Base-by-base conservation (phyloP, 306 rosid species). In the Astragalus glycyphyllos region DNA sequence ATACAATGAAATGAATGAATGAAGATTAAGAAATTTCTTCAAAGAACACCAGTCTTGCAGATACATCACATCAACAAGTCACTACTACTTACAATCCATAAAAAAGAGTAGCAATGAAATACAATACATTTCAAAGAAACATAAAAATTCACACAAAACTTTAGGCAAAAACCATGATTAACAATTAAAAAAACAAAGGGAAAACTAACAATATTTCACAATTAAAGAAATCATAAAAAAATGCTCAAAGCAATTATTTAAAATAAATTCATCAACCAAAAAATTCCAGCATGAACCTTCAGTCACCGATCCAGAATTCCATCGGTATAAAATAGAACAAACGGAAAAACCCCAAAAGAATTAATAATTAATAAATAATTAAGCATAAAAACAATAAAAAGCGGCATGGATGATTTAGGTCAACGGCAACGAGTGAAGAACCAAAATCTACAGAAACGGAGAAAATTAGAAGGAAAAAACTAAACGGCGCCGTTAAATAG, bases 381-480 rank as follows among this genome's bases (percentile, higher is more conserved):
- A n/a, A n/a, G n/a, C n/a, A n/a, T 20, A 20, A 20, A 20, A 20
- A 34, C 38, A 38, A 38, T 1, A 38, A 63, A 35, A 47, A 71
- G 5, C 17, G 7, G 20, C 31, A 40, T 41, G 32, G 48, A 8
- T 17, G 58, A 20, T 65, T 12, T 69, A 23, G 49, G 80, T 65
- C 81, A 84, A 55, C 79, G 79, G 64, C 9, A 48, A 56, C 47
- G 29, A 58, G 35, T 20, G 34, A 49, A 11, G 53, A 65, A 11
- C 48, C 48, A 62, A 69, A 81, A 73, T 49, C 68, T 0, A 29
- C 10, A 12, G 11, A 65, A 51, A 45, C 63, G 64, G 8, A 4
- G 20, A 26, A 7, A 2, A 58, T 73, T 11, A 66, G 40, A 4
- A 59, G 4, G 3, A 10, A 4, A 13, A 26, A 55, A 29, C 34